Evolutionary conservation across 441 rosid genomes (phyloP), one percentile per base, ranked within the genome.

Genomic region (Pelargonium citronellum): DNA sequence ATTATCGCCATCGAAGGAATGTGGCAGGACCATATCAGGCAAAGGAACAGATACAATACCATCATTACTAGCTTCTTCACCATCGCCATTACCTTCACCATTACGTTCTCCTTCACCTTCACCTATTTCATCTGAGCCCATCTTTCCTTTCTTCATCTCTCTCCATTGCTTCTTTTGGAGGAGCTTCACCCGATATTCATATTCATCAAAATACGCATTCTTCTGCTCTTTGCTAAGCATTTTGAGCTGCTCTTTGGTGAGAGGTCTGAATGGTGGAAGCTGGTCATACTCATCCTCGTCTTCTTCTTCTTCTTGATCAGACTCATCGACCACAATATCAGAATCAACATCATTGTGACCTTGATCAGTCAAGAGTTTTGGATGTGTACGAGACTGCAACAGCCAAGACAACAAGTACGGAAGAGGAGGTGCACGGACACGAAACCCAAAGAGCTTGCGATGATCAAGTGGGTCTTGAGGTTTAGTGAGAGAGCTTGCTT

Each of bases 241-340:
- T 10, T 88, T 83, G 71, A 87, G 82, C 77, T 87, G 91, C 30
- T 80, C 67, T 75, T 81, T 89, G 71, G 85, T 79, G 41, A 93
- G 91, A 69, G 96, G 95, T 80, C 85, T 93, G 78, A 93, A 93
- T 64, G 98, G 91, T 58, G 98, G 98, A 69, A 94, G 93, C 85
- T 88, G 92, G 20, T 93, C 96, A 76, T 91, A 93, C 81, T 93
- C 98, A 20, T 89, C 96, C 74, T 83, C 96, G 3, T 84, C 96
- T 49, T 92, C 98, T 69, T 87, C 95, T 72, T 86, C 83, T 70
- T 92, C 95, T 46, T 90, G 77, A 82, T 91, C 97, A 37, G 88
- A 89, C 51, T 84, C 76, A 72, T 93, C 96, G 73, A 79, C 89
- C 84, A 89, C 98, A 64, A 92, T 70, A 70, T 92, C 96, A 66